Conservation (phyloP, 257 asterid species). For the Gentiana macrophylla region DNA sequence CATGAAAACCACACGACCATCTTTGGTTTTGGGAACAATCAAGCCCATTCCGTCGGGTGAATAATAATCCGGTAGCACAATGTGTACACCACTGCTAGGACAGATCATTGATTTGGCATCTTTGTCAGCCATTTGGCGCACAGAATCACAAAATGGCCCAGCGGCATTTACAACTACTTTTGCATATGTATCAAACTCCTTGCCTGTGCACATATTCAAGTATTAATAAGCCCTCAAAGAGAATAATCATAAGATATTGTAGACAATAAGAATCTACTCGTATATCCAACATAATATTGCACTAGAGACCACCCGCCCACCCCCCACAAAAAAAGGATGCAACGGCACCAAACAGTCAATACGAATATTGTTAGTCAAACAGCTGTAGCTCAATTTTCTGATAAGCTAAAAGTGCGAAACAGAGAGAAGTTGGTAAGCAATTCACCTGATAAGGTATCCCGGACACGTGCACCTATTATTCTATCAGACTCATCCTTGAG, state of each 20-base stretch:
- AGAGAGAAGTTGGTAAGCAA: slow-evolving; percentile 1
- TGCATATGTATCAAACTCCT: slow-evolving; percentile 87
- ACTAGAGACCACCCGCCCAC: background rate
- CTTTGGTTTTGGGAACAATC: slow-evolving; percentile 98
- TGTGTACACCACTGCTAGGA: slow-evolving; percentile 97
- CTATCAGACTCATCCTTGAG: slow-evolving; percentile 60
- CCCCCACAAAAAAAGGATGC: background rate
- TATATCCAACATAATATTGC: no score
- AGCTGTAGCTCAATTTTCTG: no score
- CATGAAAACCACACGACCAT: slow-evolving; percentile 97
- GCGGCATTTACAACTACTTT: slow-evolving; percentile 90
- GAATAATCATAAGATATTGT: background rate
- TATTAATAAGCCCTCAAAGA: slow-evolving; percentile 17
- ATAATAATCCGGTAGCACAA: slow-evolving; percentile 96
- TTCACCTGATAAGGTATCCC: slow-evolving; percentile 69
- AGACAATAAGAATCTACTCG: background rate
- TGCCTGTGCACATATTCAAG: slow-evolving; percentile 52
- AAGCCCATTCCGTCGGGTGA: slow-evolving; percentile 99
- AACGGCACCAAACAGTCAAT: background rate
- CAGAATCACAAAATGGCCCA: slow-evolving; percentile 96
- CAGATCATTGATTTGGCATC: slow-evolving; percentile 74
- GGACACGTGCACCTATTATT: slow-evolving; percentile 73
- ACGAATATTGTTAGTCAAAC: background rate
- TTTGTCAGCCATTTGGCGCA: slow-evolving; percentile 71
- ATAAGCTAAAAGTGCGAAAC: background rate